A percentile compares a stretch with the other conserved stretches of the same genome.
phyloP scores from a whole-genome alignment of 2,329 filamentous ascomycete genomes.

The Tolypocladium tundrense region DNA sequence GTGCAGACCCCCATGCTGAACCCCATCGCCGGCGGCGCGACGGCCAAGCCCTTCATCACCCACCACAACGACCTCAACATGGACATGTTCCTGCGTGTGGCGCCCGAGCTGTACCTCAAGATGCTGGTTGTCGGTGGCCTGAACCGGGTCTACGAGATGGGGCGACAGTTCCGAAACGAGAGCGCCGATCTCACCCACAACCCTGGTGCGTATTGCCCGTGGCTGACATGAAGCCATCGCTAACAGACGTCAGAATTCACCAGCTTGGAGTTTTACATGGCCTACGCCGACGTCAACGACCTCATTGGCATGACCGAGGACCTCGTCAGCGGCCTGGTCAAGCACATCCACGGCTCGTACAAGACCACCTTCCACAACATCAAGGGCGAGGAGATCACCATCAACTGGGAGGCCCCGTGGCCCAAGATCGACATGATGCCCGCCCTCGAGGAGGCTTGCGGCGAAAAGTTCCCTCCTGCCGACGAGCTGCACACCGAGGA shows the following conservation, averaged over 20 bases:
- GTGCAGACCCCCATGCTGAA: slow-evolving; percentile 98
- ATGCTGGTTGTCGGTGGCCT: slow-evolving; percentile 89
- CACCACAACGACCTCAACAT: slow-evolving; percentile 94
- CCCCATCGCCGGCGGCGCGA: slow-evolving; percentile 87
- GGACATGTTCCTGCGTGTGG: slow-evolving; percentile 90
- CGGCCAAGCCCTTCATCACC: slow-evolving; percentile 84
- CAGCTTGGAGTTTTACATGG: slow-evolving; percentile 94
- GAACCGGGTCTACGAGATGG: slow-evolving; percentile 91
- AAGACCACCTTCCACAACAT: slow-evolving; percentile 80
- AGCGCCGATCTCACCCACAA: slow-evolving; percentile 71
- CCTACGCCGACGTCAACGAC: slow-evolving; percentile 86
- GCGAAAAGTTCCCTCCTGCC: slow-evolving; percentile 86
- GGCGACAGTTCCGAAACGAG: slow-evolving; percentile 92
- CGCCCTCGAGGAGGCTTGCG: slow-evolving; percentile 73
- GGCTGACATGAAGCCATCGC: not conserved
- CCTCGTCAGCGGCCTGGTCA: slow-evolving; percentile 80
- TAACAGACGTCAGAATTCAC: slow-evolving; percentile 64
- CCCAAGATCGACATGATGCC: slow-evolving; percentile 86
- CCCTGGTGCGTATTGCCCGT: slow-evolving; percentile 28
- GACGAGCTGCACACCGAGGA: slow-evolving; percentile 84
- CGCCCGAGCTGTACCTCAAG: slow-evolving; percentile 95
- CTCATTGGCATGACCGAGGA: slow-evolving; percentile 77
- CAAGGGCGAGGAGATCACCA: slow-evolving; percentile 72
- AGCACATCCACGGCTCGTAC: slow-evolving; percentile 77
- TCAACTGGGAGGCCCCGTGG: slow-evolving; percentile 97